Evolutionary conservation across 169 alveolate genomes (phyloP), one percentile per base, ranked within the genome.

Genomic region (Cryptosporidium sp.): DNA sequence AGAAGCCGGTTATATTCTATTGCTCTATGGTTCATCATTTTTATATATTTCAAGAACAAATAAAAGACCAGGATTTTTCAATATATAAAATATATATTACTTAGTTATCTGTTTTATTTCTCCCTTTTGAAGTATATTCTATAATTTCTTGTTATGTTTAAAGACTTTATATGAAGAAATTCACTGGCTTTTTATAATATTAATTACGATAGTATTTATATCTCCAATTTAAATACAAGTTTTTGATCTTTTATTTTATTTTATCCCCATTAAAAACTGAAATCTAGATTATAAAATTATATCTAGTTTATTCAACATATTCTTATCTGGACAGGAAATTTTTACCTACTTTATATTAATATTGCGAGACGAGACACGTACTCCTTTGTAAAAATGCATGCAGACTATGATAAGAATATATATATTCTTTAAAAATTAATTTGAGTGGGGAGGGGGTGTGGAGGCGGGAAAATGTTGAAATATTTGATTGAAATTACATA

Each of bases 311-410:
- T 51, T 23, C 37, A 55, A n/a, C 2, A 55, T 55, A n/a, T n/a
- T n/a, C 21, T 23, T 23, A 4, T 23, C 31, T 18, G 4, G 29
- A 52, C 16, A 23, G 8, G 8, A 52, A n/a, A n/a, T 16, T 52
- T 7, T 8, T 52, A 18, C 31, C 29, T 52, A 18, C 31, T 55
- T 21, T 21, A 16, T 26, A 7, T 14, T 48, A 48, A 48, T 21
- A n/a, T 5, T n/a, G 35, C 37, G 86, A 58, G 86, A 73, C 86
- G 86, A 73, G 86, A 73, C 86, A 73, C 68, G 52, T 26, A 73
- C 68, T 26, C 48, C 8, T 71, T 3, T 41, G 0, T 21, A n/a
- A 55, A 21, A 18, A n/a, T 26, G 70, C 86, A 73, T 73, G 86
- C 61, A 73, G 8, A 37, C 12, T 48, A 1, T 0, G 55, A 1